Conservation (phyloP, 129 eudicot genomes). For the Arctium lappa region DNA sequence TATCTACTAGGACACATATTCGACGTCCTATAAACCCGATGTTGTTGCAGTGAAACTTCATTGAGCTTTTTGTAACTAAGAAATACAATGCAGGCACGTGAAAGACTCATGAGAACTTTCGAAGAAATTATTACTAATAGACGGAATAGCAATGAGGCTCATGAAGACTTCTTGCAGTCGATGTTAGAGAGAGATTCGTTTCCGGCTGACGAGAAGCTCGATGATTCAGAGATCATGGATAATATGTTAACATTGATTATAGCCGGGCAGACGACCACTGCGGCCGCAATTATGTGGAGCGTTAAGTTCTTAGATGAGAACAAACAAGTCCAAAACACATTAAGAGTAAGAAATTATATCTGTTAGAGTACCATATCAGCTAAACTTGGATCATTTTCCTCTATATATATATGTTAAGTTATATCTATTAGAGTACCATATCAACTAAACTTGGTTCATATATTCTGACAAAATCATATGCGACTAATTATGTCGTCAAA, state of each 20-base stretch:
- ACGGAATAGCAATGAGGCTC: constrained; percentile 30
- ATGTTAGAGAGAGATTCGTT: constrained; percentile 52
- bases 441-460: no score
- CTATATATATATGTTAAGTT: not conserved
- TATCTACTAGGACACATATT: not conserved
- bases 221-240: constrained; percentile 58
- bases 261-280: constrained; percentile 62
- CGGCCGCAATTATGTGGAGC: constrained; percentile 72
- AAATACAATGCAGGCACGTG: constrained; percentile 40
- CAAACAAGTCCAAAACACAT: constrained; percentile 37
- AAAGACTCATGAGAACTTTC: constrained; percentile 38
- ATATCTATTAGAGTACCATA: no score
- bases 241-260: constrained; percentile 46
- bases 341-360: constrained; percentile 36
- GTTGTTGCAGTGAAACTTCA: not conserved
- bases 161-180: constrained; percentile 54
- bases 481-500: not conserved
- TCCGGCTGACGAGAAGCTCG: constrained; percentile 45
- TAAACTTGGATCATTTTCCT: not conserved
- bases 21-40: not conserved
- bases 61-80: not conserved
- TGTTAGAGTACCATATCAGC: not conserved
- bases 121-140: constrained; percentile 35
- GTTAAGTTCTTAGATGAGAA: constrained; percentile 62
- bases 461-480: not conserved